Conservation (phyloP, 2,329 filamentous ascomycete genomes). For the Xylariaceae sp. region DNA sequence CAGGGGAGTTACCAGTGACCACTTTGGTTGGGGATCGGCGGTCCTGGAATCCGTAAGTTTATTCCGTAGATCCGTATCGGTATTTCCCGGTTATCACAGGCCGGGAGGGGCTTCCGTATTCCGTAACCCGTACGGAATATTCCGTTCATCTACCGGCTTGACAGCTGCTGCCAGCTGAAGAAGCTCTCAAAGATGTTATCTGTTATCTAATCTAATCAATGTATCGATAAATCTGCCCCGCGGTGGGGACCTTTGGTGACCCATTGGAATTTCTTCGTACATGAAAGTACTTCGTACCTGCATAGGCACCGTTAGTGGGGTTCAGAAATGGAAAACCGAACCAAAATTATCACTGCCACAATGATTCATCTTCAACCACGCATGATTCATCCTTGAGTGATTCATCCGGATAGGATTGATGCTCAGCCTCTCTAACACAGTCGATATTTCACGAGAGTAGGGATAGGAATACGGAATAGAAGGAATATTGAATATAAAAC, state of each 20-base stretch:
- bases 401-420: no score
- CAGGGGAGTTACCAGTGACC: neutral
- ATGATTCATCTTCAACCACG: no score
- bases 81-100: neutral
- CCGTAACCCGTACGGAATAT: neutral
- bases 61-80: neutral
- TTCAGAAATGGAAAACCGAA: no score
- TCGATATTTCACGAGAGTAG: no score
- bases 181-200: no score
- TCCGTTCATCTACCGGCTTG: neutral
- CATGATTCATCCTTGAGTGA: no score
- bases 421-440: no score
- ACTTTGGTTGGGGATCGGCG: neutral
- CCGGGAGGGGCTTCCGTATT: neutral
- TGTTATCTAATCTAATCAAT: neutral
- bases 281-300: neutral
- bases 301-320: neutral
- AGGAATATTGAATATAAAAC: no score
- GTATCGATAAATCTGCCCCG: neutral
- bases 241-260: neutral
- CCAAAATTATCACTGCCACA: no score
- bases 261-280: no score
- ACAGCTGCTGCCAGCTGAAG: neutral
- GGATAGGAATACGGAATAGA: no score
- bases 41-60: neutral